Evolutionary conservation across 306 rosid genomes (phyloP).

Genomic region (Ceratonia siliqua): DNA sequence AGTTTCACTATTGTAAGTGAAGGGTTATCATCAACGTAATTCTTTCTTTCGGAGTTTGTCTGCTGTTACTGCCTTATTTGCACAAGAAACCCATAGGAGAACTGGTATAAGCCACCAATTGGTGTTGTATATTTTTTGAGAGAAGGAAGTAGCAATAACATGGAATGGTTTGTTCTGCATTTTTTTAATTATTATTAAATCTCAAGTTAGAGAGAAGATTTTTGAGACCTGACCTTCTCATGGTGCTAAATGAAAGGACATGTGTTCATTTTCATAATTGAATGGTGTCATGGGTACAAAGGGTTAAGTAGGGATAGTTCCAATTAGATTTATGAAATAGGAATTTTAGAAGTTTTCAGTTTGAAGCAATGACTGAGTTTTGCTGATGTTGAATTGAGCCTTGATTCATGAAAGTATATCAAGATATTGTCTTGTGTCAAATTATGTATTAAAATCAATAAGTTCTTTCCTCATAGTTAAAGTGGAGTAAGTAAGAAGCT

Average conservation of each 20-base stretch:
- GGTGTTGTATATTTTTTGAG: constrained; percentile 79
- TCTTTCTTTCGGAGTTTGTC: constrained; percentile 77
- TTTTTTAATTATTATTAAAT: constrained; percentile 33
- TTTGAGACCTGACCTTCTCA: constrained; percentile 35
- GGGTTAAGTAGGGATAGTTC: constrained; percentile 18
- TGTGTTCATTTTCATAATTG: constrained; percentile 37
- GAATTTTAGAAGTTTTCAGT: neutral
- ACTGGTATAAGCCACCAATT: constrained; percentile 49
- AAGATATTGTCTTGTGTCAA: too few relatives aligned
- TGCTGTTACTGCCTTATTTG: constrained; percentile 64
- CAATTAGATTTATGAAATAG: neutral
- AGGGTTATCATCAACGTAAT: constrained; percentile 69
- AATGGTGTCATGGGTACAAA: constrained; percentile 7
- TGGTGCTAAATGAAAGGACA: constrained; percentile 41
- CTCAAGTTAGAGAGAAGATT: constrained; percentile 52
- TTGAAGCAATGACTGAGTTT: neutral
- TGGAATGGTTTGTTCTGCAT: constrained; percentile 66
- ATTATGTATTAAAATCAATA: too few relatives aligned
- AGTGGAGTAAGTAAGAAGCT: too few relatives aligned
- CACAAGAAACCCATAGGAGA: constrained; percentile 61
- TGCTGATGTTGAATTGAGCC: neutral
- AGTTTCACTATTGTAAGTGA: constrained; percentile 55
- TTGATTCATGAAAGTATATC: too few relatives aligned
- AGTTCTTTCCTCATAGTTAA: too few relatives aligned
- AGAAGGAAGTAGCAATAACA: constrained; percentile 68